Conservation (phyloP, 306 rosid genomes). For the Rubus parviflorus region DNA sequence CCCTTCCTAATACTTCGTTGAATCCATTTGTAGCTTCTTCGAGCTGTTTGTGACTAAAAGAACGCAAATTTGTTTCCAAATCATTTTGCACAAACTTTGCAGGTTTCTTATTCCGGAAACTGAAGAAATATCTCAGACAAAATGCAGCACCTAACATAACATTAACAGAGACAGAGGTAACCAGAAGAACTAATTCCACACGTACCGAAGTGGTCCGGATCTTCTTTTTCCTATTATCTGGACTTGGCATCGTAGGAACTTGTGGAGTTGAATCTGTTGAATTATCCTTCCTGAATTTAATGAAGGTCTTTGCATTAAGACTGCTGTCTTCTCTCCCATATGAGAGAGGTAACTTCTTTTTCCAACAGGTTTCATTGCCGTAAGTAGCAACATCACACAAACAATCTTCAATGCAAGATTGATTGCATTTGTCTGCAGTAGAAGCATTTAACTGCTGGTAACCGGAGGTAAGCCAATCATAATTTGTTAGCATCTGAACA, state of each 20-base stretch:
- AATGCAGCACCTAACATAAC: too few species aligned
- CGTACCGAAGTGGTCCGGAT: not conserved
- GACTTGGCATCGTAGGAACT: too few species aligned
- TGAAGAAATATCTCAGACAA: not conserved
- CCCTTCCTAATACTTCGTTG: constrained; percentile 36
- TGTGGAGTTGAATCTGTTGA: too few species aligned
- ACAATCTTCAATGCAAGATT: constrained; percentile 35
- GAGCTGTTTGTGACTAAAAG: constrained; percentile 32
- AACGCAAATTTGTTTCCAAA: constrained; percentile 13
- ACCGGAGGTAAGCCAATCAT: constrained; percentile 35
- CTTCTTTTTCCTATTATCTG: not conserved
- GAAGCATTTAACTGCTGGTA: constrained; percentile 2
- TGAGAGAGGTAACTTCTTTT: constrained; percentile 44
- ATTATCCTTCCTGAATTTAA: not conserved
- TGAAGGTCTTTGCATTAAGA: constrained; percentile 4
- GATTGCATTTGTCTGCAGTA: constrained; percentile 23
- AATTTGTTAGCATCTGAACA: constrained; percentile 19
- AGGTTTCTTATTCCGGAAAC: constrained; percentile 21
- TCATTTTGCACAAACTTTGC: not conserved
- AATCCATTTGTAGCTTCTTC: constrained; percentile 33
- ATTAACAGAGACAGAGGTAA: not conserved
- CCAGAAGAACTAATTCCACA: constrained; percentile 1
- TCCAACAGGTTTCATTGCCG: constrained; percentile 23
- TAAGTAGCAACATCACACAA: constrained; percentile 32
- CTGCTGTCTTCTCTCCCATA: constrained; percentile 29